Conservation (phyloP, 768 basidiomycete genomes). For the Omphalotus guepiniiformis region DNA sequence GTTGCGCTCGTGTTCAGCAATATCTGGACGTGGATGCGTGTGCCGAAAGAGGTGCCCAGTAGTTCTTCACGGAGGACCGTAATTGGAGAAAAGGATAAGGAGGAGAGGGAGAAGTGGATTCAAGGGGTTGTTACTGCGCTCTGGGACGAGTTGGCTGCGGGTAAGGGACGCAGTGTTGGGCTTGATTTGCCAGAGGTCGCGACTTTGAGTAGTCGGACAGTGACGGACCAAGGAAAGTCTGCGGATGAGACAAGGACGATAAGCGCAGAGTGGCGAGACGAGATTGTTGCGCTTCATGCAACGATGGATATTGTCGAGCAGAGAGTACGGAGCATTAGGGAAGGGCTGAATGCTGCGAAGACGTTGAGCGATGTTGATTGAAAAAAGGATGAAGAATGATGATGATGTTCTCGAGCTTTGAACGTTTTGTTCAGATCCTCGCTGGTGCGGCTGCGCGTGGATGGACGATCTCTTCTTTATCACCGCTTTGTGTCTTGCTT, state of each 20-base stretch:
- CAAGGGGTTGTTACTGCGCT: slow-evolving; percentile 68
- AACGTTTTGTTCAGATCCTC: no score
- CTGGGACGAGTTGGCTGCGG: slow-evolving; percentile 62
- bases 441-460: no score
- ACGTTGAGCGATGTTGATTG: no score
- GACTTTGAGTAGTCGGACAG: neutral
- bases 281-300: slow-evolving; percentile 41
- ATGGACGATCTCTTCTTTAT: no score
- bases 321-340: slow-evolving; percentile 44
- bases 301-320: slow-evolving; percentile 58
- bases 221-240: slow-evolving; percentile 1
- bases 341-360: no score
- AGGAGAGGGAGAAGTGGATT: slow-evolving; percentile 73
- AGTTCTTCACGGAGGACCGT: neutral
- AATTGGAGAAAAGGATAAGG: slow-evolving; percentile 39
- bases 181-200: slow-evolving; percentile 10
- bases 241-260: slow-evolving; percentile 6
- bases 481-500: no score
- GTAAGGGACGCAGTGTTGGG: slow-evolving; percentile 28
- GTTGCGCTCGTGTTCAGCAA: slow-evolving; percentile 73
- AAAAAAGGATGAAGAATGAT: no score
- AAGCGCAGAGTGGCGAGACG: slow-evolving; percentile 36
- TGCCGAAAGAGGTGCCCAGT: slow-evolving; percentile 23
- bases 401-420: no score
- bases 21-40: slow-evolving; percentile 55